Evolutionary conservation across 148 eudicot species (phyloP), one percentile per base, ranked within the genome.

Genomic region (Amaranthus palmeri): DNA sequence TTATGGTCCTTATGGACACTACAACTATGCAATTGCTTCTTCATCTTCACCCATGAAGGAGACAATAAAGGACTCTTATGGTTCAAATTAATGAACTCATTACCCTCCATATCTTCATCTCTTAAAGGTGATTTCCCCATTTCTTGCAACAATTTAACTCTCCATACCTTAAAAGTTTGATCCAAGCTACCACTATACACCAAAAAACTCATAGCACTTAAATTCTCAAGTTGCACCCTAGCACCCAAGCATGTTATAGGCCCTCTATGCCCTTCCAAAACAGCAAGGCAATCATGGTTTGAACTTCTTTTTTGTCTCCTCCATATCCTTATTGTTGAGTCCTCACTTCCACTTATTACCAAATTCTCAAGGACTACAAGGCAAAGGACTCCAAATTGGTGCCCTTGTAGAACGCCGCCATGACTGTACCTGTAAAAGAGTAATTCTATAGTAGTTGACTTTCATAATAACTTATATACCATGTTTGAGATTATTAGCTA

Each of bases 281-380:
- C 84, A 0, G 83, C 87, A 17, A 89, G 71, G 74, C 91, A 89
- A 54, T 83, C 80, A 72, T 89, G 90, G 41, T 66, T 78, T 9
- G 72, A 44, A n/a, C 73, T 77, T 40, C 86, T 87, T 67, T 79
- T 85, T 25, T 86, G 88, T 56, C 91, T 72, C 67, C 82, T 82
- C 93, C 93, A 89, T 2, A 89, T 70, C 84, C 90, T 80, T 25
- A 89, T 82, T 0, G 90, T 85, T 36, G 89, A 77, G 65, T 89
- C 91, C 75, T 89, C 95, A 0, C 89, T 87, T 4, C 91, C 95
- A 49, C 95, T 89, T 2, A 89, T 78, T n/a, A 89, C 48, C 17
- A 89, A 44, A 54, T 83, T 79, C 65, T 78, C 88, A 4, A 89
- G 66, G 3, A 84, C 77, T 0, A 55, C 85, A 7, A 89, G 69